A percentile compares a stretch with the other conserved stretches of the same genome.
These are phyloP conservation scores for Leptographium galeiforme DNA, from an alignment of 2,329 filamentous ascomycete species.

Conservation along the genomic window DNA sequence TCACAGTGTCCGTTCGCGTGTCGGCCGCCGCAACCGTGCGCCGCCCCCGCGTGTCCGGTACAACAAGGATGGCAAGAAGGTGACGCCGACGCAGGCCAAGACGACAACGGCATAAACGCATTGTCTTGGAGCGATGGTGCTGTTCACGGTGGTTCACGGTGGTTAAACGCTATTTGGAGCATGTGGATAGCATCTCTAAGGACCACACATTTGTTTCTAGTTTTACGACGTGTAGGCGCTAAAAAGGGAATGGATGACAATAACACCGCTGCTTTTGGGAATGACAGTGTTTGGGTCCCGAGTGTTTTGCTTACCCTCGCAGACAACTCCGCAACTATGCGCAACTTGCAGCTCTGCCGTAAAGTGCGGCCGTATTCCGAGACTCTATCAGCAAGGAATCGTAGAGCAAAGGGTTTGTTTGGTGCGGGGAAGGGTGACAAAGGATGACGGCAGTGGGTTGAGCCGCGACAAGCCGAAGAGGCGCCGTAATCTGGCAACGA, in stretches of 20 bases:
- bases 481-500: neutral
- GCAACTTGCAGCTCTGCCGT: too few relatives aligned
- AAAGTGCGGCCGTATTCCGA: too few relatives aligned
- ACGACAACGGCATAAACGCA: constrained; percentile 23
- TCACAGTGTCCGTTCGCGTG: constrained; percentile 83
- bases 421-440: neutral
- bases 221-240: neutral
- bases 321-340: too few relatives aligned
- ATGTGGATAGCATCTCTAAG: neutral
- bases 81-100: constrained; percentile 76
- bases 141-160: neutral
- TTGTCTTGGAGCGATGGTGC: too few relatives aligned
- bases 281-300: too few relatives aligned
- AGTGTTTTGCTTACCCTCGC: too few relatives aligned
- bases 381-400: too few relatives aligned
- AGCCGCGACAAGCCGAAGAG: constrained; percentile 1
- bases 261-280: neutral
- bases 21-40: constrained; percentile 96
- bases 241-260: neutral
- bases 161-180: constrained; percentile 1
- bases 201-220: neutral
- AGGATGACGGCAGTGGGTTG: neutral
- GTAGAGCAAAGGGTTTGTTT: too few relatives aligned
- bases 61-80: constrained; percentile 99
- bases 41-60: constrained; percentile 94